phyloP scores from a whole-genome alignment of 2,329 filamentous ascomycete genomes.

The Aspergillus intermedius region DNA sequence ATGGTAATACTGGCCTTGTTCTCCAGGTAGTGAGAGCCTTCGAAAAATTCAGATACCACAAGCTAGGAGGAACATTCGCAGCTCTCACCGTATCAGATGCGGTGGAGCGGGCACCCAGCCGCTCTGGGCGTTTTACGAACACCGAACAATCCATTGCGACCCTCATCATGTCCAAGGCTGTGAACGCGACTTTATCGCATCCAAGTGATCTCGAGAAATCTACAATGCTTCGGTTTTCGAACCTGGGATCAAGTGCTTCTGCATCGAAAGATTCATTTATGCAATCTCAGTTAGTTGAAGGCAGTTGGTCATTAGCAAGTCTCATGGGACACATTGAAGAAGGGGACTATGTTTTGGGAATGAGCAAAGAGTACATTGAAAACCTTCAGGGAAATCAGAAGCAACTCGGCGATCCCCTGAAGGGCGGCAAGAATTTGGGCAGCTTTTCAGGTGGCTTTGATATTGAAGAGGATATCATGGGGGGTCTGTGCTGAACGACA shows the following conservation, averaged over 20 bases:
- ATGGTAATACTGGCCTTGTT: constrained; percentile 68
- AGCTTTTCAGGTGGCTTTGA: constrained; percentile 17
- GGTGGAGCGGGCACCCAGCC: constrained; percentile 25
- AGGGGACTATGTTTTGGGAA: constrained; percentile 49
- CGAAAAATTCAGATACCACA: constrained; percentile 67
- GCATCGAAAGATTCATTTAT: constrained; percentile 31
- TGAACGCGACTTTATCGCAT: constrained; percentile 48
- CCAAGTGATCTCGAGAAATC: constrained; percentile 29
- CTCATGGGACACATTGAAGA: constrained; percentile 49
- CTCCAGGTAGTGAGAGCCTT: constrained; percentile 63
- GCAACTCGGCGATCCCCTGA: constrained; percentile 17
- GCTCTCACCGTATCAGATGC: constrained; percentile 52
- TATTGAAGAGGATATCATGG: constrained; percentile 38
- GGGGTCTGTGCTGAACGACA: constrained; percentile 20
- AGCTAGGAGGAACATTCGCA: constrained; percentile 65
- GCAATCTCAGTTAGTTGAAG: constrained; percentile 40
- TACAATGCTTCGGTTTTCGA: constrained; percentile 50
- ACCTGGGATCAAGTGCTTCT: constrained; percentile 23
- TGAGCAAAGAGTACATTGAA: constrained; percentile 56
- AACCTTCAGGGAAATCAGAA: constrained; percentile 44
- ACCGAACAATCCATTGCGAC: constrained; percentile 31
- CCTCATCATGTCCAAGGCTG: constrained; percentile 45
- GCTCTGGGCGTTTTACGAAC: constrained; percentile 17
- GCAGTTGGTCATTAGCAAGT: constrained; percentile 45
- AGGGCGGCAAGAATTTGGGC: constrained; percentile 7